Conservation (phyloP, 495 filamentous ascomycete species). For the Astrothelium subdiscretum region DNA sequence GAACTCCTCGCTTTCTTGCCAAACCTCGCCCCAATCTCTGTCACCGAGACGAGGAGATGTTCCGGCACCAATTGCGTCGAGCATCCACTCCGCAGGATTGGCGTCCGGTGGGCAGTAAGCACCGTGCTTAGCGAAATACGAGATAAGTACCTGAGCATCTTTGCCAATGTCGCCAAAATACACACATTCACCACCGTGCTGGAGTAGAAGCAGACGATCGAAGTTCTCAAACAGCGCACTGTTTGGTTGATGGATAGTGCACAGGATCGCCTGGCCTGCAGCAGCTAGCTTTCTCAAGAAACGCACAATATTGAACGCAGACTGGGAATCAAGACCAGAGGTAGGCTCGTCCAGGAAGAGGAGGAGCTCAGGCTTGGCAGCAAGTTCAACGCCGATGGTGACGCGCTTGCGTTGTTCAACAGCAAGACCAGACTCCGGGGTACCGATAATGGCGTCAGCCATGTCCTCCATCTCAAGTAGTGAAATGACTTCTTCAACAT, state of each 20-base stretch:
- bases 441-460: conserved; percentile 75
- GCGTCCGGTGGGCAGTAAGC: conserved; percentile 45
- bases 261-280: conserved; percentile 77
- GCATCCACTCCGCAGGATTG: conserved; percentile 79
- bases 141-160: conserved; percentile 36
- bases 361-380: conserved; percentile 72
- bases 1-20: conserved; percentile 58
- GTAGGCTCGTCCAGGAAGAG: conserved; percentile 90
- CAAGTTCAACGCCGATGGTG: conserved; percentile 81
- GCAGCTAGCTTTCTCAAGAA: conserved; percentile 76
- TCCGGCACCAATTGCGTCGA: conserved; percentile 76
- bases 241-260: conserved; percentile 88
- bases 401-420: conserved; percentile 88
- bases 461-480: conserved; percentile 74
- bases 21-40: conserved; percentile 72
- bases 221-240: conserved; percentile 77
- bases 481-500: conserved; percentile 72
- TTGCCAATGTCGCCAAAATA: conserved; percentile 60
- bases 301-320: conserved; percentile 78
- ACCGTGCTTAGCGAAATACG: conserved; percentile 38
- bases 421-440: conserved; percentile 63
- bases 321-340: conserved; percentile 73
- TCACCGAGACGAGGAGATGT: conserved; percentile 59
- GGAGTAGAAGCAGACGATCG: conserved; percentile 53
- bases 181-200: conserved; percentile 50